phyloP scores from a whole-genome alignment of 106 monocot species.

The Narthecium ossifragum region DNA sequence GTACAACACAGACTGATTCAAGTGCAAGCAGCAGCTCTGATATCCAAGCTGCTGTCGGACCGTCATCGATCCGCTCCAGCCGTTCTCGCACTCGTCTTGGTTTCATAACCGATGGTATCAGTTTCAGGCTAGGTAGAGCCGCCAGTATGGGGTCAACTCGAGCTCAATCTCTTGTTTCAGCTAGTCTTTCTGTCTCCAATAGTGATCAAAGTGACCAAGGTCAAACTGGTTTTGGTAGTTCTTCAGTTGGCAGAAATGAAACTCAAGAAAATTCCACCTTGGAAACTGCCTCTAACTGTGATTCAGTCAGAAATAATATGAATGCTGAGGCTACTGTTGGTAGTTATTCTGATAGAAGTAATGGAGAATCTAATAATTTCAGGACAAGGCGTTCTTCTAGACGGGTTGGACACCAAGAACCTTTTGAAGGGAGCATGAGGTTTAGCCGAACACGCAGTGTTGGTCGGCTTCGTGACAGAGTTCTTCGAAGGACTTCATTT shows the following conservation, averaged over 20 bases:
- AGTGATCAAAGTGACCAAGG: neutral
- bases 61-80: slow-evolving; percentile 2
- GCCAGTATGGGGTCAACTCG: slow-evolving; percentile 26
- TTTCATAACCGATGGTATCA: slow-evolving; percentile 16
- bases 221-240: neutral
- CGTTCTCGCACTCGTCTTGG: slow-evolving; percentile 14
- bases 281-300: slow-evolving; percentile 4
- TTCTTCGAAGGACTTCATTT: slow-evolving; percentile 65
- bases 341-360: neutral
- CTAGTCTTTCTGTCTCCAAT: neutral
- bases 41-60: neutral
- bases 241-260: neutral
- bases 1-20: neutral
- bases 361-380: slow-evolving; percentile 16
- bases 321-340: neutral
- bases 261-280: neutral
- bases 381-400: slow-evolving; percentile 29
- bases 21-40: slow-evolving; percentile 3
- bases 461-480: slow-evolving; percentile 87
- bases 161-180: slow-evolving; percentile 6
- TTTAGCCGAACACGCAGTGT: slow-evolving; percentile 89
- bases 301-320: neutral
- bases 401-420: slow-evolving; percentile 33
- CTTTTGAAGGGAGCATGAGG: slow-evolving; percentile 59
- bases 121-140: slow-evolving; percentile 19